Percentiles rank a stretch among this genome's conserved stretches.
phyloP scores from a whole-genome alignment of 2,329 filamentous ascomycete species.

The Talaromyces sp. region DNA sequence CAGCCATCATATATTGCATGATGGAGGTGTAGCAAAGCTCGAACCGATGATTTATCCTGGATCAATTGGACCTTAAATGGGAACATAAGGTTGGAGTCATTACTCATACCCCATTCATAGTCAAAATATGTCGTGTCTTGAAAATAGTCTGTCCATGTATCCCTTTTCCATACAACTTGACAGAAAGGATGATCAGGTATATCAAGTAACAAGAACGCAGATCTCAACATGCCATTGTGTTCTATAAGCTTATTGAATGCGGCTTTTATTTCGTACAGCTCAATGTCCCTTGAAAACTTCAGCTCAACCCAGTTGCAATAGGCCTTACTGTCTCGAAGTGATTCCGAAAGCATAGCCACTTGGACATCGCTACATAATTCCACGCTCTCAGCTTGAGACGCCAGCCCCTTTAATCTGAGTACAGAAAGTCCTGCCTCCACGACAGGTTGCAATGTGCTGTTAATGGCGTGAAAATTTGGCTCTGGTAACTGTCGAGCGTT shows the following conservation, averaged over 20 bases:
- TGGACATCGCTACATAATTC: constrained; percentile 70
- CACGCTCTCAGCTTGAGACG: constrained; percentile 35
- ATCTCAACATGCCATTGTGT: constrained; percentile 66
- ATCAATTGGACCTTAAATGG: constrained; percentile 63
- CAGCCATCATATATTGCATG: constrained; percentile 92
- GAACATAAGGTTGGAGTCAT: constrained; percentile 45
- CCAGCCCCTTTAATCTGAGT: constrained; percentile 37
- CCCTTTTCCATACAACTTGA: constrained; percentile 61
- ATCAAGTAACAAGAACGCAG: constrained; percentile 63
- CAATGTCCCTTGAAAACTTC: constrained; percentile 45
- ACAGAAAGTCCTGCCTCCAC: constrained; percentile 35
- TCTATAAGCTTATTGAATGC: constrained; percentile 52
- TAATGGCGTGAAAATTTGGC: neutral
- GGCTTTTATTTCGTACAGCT: constrained; percentile 41
- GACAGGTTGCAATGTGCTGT: constrained; percentile 20
- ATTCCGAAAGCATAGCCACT: constrained; percentile 75
- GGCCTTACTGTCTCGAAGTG: constrained; percentile 53
- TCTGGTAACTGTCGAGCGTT: neutral
- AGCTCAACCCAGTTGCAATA: constrained; percentile 80
- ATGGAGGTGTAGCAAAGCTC: constrained; percentile 60
- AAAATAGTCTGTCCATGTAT: constrained; percentile 46
- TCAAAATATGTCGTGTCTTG: constrained; percentile 39
- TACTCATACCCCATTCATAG: constrained; percentile 38
- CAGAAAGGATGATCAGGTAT: constrained; percentile 49
- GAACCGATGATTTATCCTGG: constrained; percentile 21